Percentiles rank a stretch among this genome's conserved stretches.
These are phyloP conservation scores for Emmonsiellopsis sp. DNA, from an alignment of 2,329 filamentous ascomycete species.

Conservation along the genomic window DNA sequence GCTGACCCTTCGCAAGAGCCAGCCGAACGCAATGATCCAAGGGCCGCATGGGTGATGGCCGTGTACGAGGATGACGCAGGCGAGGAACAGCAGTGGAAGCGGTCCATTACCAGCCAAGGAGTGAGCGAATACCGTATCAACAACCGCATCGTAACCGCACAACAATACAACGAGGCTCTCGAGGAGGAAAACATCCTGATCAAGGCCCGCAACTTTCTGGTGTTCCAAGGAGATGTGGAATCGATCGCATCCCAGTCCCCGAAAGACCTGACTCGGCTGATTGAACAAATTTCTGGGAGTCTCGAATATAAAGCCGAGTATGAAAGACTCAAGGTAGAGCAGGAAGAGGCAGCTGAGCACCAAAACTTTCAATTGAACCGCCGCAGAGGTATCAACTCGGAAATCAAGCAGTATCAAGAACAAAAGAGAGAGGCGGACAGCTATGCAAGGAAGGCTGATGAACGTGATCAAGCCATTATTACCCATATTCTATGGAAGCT, in stretches of 20 bases:
- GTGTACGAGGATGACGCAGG: slow-evolving; percentile 97
- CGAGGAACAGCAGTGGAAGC: slow-evolving; percentile 92
- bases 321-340: slow-evolving; percentile 76
- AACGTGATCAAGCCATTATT: slow-evolving; percentile 83
- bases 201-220: slow-evolving; percentile 94
- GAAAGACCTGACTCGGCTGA: slow-evolving; percentile 82
- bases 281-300: slow-evolving; percentile 96
- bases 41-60: slow-evolving; percentile 97
- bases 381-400: slow-evolving; percentile 88
- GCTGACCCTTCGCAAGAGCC: slow-evolving; percentile 54
- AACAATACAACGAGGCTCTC: slow-evolving; percentile 86
- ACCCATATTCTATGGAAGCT: slow-evolving; percentile 95
- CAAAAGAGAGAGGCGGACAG: slow-evolving; percentile 94
- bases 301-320: slow-evolving; percentile 92
- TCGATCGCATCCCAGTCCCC: slow-evolving; percentile 92
- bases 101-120: slow-evolving; percentile 79
- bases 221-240: slow-evolving; percentile 97
- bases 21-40: slow-evolving; percentile 65
- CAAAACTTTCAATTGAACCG: slow-evolving; percentile 81
- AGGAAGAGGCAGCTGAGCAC: slow-evolving; percentile 79
- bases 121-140: slow-evolving; percentile 97
- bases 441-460: slow-evolving; percentile 81
- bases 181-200: slow-evolving; percentile 95
- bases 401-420: slow-evolving; percentile 95
- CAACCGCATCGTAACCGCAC: slow-evolving; percentile 75